Evolutionary conservation across 2,329 filamentous ascomycete genomes (phyloP).

Genomic region (Phaeosphaeriaceae sp.): DNA sequence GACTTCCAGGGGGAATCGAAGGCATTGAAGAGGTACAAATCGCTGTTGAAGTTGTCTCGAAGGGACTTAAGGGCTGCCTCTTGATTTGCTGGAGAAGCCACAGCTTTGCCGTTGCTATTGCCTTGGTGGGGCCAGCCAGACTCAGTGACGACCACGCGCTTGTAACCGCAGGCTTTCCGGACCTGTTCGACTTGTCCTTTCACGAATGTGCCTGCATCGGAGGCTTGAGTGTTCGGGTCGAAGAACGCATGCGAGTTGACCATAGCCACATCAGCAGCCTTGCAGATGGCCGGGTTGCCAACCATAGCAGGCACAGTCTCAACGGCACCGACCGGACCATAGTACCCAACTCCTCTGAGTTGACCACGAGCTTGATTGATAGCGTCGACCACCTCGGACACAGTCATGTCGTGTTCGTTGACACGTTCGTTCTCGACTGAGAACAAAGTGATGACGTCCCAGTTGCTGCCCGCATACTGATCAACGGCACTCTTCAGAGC

Average conservation of each 20-base stretch:
- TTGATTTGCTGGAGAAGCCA: constrained; percentile 74
- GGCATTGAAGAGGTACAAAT: constrained; percentile 77
- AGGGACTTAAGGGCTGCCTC: constrained; percentile 70
- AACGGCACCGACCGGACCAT: constrained; percentile 77
- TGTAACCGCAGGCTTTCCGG: constrained; percentile 56
- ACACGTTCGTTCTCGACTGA: constrained; percentile 83
- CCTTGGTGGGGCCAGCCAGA: constrained; percentile 83
- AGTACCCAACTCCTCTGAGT: constrained; percentile 70
- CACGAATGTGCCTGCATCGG: constrained; percentile 72
- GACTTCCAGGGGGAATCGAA: constrained; percentile 84
- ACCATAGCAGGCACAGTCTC: constrained; percentile 78
- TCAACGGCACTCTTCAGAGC: constrained; percentile 66
- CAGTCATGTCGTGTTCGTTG: constrained; percentile 58
- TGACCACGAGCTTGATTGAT: constrained; percentile 64
- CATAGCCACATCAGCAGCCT: constrained; percentile 77
- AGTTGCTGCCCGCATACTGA: constrained; percentile 59
- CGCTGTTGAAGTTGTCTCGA: constrained; percentile 62
- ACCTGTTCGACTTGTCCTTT: constrained; percentile 60
- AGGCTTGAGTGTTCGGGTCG: constrained; percentile 67
- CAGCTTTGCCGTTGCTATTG: constrained; percentile 68
- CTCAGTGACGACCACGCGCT: constrained; percentile 78
- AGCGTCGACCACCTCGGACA: constrained; percentile 63
- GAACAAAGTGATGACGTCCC: constrained; percentile 73
- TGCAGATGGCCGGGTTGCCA: constrained; percentile 72
- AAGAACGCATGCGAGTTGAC: constrained; percentile 88